Conservation (phyloP, 2,329 filamentous ascomycete genomes). For the Monilinia vaccinii-corymbosi region DNA sequence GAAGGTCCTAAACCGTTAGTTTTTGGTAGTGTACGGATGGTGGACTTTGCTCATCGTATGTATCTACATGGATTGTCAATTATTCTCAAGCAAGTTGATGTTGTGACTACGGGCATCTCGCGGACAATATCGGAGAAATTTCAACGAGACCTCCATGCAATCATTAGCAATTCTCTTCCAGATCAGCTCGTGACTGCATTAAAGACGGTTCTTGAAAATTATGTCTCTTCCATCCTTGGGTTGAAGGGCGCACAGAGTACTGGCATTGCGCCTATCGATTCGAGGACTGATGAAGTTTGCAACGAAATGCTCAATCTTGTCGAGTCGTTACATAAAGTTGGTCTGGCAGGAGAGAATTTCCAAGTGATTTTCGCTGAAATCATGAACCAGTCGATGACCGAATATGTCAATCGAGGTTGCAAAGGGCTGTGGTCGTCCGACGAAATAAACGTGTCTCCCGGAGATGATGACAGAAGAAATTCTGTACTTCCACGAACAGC, state of each 20-base stretch:
- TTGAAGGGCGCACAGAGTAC: constrained; percentile 10
- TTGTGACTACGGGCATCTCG: constrained; percentile 28
- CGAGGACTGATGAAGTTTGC: constrained; percentile 33
- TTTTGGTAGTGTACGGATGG: constrained; percentile 43
- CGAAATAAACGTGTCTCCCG: background rate
- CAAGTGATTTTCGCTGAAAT: constrained; percentile 64
- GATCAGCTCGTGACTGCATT: constrained; percentile 45
- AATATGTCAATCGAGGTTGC: constrained; percentile 53
- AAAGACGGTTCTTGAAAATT: constrained; percentile 42
- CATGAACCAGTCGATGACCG: constrained; percentile 56
- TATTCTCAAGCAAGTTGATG: constrained; percentile 38
- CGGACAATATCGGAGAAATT: constrained; percentile 41
- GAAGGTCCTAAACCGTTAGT: constrained; percentile 37
- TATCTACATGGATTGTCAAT: constrained; percentile 47
- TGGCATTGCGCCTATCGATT: background rate
- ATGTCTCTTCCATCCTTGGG: constrained; percentile 42
- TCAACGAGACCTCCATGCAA: constrained; percentile 51
- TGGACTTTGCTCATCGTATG: constrained; percentile 50
- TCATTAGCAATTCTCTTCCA: constrained; percentile 55
- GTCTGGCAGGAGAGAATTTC: constrained; percentile 59
- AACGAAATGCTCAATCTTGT: constrained; percentile 47
- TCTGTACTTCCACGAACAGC: constrained; percentile 26
- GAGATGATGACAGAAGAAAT: constrained; percentile 7
- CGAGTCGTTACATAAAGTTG: constrained; percentile 52
- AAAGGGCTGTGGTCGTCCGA: constrained; percentile 47